Conservation (phyloP, 768 basidiomycete species). For the Phylloporus sp. region DNA sequence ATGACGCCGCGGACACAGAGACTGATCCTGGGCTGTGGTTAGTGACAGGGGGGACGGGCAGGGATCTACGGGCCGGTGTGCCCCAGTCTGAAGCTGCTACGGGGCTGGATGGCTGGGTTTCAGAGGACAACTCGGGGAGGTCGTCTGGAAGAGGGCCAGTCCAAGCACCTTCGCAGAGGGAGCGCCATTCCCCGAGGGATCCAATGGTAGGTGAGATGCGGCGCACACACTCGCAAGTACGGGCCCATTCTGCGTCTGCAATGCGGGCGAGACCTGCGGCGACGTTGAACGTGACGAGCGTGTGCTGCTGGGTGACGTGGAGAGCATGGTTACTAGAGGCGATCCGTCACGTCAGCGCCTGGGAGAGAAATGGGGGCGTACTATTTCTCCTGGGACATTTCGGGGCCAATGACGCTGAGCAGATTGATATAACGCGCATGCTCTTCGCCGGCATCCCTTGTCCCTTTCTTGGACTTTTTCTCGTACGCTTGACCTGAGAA, state of each 20-base stretch:
- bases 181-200: slow-evolving; percentile 66
- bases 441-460: slow-evolving; percentile 64
- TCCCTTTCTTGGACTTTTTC: slow-evolving; percentile 75
- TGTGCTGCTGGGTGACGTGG: slow-evolving; percentile 59
- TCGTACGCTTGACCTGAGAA: slow-evolving; percentile 65
- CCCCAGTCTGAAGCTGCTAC: slow-evolving; percentile 30
- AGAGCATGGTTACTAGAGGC: slow-evolving; percentile 59
- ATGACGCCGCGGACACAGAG: background rate
- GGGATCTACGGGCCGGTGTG: slow-evolving; percentile 15
- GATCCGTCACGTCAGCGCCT: background rate
- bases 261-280: slow-evolving; percentile 64
- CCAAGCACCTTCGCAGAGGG: slow-evolving; percentile 77
- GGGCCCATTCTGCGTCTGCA: slow-evolving; percentile 78
- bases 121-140: slow-evolving; percentile 21
- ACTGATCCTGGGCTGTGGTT: slow-evolving; percentile 11
- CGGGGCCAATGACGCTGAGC: slow-evolving; percentile 67
- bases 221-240: slow-evolving; percentile 67
- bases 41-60: slow-evolving; percentile 21
- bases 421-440: slow-evolving; percentile 75
- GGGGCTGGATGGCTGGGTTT: background rate
- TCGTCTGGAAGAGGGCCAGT: slow-evolving; percentile 38
- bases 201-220: slow-evolving; percentile 65
- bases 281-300: slow-evolving; percentile 51
- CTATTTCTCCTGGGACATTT: slow-evolving; percentile 80
- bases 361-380: slow-evolving; percentile 33